Evolutionary conservation across 2,329 filamentous ascomycete genomes (phyloP).

Genomic region (Trichoderma arundinaceum): DNA sequence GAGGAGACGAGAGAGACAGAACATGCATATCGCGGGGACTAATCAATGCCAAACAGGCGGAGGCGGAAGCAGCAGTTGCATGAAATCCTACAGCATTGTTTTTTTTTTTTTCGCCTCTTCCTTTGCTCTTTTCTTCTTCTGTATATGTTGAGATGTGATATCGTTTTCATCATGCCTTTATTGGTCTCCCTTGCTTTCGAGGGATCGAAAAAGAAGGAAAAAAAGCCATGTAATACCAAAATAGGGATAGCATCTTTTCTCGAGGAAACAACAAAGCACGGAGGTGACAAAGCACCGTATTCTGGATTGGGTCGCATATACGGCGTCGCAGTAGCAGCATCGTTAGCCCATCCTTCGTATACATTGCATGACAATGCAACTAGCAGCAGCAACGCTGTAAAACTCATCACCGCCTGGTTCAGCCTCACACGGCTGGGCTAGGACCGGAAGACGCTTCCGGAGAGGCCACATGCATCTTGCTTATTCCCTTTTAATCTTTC

Average conservation of each 20-base stretch:
- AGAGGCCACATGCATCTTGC: conserved; percentile 9
- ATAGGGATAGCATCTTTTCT: conserved; percentile 35
- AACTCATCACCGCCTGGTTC: conserved; percentile 20
- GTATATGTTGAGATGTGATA: conserved; percentile 3
- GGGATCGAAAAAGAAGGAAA: not conserved
- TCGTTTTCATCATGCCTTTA: not conserved
- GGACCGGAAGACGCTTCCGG: not conserved
- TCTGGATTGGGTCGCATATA: conserved; percentile 3
- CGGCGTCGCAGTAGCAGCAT: conserved; percentile 3
- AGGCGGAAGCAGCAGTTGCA: not conserved
- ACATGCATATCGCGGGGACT: not conserved
- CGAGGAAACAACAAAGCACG: conserved; percentile 35
- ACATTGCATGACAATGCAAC: conserved; percentile 1
- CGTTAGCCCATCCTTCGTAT: conserved; percentile 4
- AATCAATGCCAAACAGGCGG: conserved; percentile 6
- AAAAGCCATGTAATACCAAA: conserved; percentile 3
- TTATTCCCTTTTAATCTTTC: not conserved
- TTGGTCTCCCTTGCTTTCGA: conserved; percentile 23
- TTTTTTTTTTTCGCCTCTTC: not conserved
- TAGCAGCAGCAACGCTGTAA: not conserved
- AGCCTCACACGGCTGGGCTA: conserved; percentile 14
- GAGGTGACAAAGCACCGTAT: not conserved
- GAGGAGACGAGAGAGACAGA: not conserved
- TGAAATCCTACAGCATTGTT: too few species aligned
- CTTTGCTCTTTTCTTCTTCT: not conserved